Evolutionary conservation across 768 basidiomycete genomes (phyloP).

Genomic region (Tephrocybe rancida): DNA sequence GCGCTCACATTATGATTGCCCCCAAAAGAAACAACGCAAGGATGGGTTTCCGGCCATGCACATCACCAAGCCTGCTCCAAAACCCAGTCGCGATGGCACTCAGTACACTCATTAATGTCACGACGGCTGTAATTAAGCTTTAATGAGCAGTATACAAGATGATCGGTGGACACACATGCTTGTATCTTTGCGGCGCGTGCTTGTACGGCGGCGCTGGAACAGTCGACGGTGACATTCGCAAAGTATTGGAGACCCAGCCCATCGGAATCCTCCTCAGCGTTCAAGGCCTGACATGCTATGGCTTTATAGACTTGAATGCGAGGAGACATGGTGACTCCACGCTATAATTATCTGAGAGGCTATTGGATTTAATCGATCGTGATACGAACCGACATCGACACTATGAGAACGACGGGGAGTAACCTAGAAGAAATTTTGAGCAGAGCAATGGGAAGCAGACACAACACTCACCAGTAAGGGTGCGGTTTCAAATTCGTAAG

Average conservation of each 20-base stretch:
- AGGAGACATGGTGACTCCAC: slow-evolving; percentile 78
- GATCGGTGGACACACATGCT: slow-evolving; percentile 41
- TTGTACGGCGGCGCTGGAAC: slow-evolving; percentile 56
- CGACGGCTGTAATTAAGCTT: slow-evolving; percentile 48
- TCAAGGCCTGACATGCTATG: slow-evolving; percentile 66
- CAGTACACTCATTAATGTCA: slow-evolving; percentile 74
- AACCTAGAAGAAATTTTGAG: slow-evolving; percentile 46
- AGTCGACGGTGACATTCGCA: slow-evolving; percentile 22
- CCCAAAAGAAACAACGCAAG: slow-evolving; percentile 69
- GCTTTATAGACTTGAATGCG: slow-evolving; percentile 81
- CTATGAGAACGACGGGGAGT: slow-evolving; percentile 67
- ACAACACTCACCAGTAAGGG: slow-evolving; percentile 43
- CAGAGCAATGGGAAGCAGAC: neutral
- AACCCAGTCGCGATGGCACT: slow-evolving; percentile 84
- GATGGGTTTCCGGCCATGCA: slow-evolving; percentile 74
- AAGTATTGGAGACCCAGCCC: slow-evolving; percentile 17
- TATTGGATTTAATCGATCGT: neutral
- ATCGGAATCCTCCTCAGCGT: slow-evolving; percentile 21
- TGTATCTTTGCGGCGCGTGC: slow-evolving; percentile 75
- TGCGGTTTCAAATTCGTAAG: slow-evolving; percentile 34
- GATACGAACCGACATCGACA: slow-evolving; percentile 64
- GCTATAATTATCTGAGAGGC: slow-evolving; percentile 40
- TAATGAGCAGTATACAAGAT: neutral
- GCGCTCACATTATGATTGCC: slow-evolving; percentile 68
- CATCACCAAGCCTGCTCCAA: slow-evolving; percentile 84